Percentiles rank a stretch among this genome's conserved stretches.
phyloP scores from a whole-genome alignment of 352 stramenopile species.

The Phytopythium montanum region DNA sequence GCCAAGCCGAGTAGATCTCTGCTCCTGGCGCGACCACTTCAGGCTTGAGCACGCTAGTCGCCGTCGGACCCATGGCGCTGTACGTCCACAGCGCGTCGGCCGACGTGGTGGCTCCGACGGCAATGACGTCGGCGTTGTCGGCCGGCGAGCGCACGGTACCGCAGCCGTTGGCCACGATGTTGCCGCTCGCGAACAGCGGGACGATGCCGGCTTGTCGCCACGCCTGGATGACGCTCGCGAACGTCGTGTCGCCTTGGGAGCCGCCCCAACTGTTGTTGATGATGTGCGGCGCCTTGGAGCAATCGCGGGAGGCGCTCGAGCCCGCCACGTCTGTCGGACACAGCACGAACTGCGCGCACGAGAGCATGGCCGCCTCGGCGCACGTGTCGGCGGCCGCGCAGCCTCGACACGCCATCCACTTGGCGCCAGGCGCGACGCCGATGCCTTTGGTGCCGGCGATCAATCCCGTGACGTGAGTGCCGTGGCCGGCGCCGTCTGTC shows the following conservation, averaged over 20 bases:
- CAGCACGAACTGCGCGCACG: constrained; percentile 48
- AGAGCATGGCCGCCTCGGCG: constrained; percentile 31
- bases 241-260: constrained; percentile 16
- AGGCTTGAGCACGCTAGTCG: constrained; percentile 27
- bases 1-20: constrained; percentile 29
- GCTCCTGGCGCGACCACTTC: constrained; percentile 38
- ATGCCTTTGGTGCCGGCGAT: constrained; percentile 20
- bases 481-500: constrained; percentile 22
- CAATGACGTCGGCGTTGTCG: constrained; percentile 31
- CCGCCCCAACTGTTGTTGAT: constrained; percentile 55
- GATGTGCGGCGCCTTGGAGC: constrained; percentile 37
- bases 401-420: constrained; percentile 24
- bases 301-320: constrained; percentile 21
- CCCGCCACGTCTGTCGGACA: constrained; percentile 41
- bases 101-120: constrained; percentile 25
- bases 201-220: constrained; percentile 43
- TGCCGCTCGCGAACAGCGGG: constrained; percentile 35
- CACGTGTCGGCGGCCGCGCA: constrained; percentile 17
- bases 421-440: constrained; percentile 22
- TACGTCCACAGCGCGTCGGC: constrained; percentile 21
- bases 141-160: constrained; percentile 24
- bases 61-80: constrained; percentile 32
- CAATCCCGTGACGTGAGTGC: constrained; percentile 21
- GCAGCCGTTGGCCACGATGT: constrained; percentile 31
- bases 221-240: constrained; percentile 25